Evolutionary conservation across 163 green algal species (phyloP).

Genomic region (Trebouxia gelatinosa): DNA sequence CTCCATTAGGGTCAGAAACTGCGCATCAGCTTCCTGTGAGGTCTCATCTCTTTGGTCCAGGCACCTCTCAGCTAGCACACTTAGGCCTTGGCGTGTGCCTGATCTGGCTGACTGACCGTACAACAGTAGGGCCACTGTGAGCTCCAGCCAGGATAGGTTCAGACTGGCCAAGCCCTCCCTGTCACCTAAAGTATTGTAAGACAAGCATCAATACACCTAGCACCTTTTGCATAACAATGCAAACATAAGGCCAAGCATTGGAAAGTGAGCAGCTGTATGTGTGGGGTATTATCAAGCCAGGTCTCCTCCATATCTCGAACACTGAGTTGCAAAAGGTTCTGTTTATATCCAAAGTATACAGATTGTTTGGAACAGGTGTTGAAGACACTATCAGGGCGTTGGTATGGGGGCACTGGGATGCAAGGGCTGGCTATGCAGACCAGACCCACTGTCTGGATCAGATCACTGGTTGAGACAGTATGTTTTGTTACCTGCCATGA

Average conservation of each 20-base stretch:
- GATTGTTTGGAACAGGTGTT: background rate
- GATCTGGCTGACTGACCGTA: background rate
- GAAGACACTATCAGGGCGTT: no score
- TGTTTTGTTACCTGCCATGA: constrained; percentile 9
- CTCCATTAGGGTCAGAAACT: constrained; percentile 15
- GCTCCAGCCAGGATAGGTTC: background rate
- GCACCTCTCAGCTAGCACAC: background rate
- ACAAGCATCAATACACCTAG: no score
- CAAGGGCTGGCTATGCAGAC: no score
- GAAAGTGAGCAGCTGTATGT: no score
- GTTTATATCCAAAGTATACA: background rate
- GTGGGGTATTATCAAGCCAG: no score
- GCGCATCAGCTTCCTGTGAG: background rate
- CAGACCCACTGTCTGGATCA: background rate
- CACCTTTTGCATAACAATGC: no score
- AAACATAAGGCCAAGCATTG: no score
- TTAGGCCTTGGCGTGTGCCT: background rate
- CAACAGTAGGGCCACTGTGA: background rate
- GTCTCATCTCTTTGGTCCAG: background rate
- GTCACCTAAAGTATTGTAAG: background rate
- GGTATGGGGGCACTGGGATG: no score
- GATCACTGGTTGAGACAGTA: background rate
- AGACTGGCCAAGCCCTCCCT: background rate
- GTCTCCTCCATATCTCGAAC: background rate
- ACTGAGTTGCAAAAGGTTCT: background rate